Conservation (phyloP, 768 basidiomycete genomes). For the Suillus paluster region DNA sequence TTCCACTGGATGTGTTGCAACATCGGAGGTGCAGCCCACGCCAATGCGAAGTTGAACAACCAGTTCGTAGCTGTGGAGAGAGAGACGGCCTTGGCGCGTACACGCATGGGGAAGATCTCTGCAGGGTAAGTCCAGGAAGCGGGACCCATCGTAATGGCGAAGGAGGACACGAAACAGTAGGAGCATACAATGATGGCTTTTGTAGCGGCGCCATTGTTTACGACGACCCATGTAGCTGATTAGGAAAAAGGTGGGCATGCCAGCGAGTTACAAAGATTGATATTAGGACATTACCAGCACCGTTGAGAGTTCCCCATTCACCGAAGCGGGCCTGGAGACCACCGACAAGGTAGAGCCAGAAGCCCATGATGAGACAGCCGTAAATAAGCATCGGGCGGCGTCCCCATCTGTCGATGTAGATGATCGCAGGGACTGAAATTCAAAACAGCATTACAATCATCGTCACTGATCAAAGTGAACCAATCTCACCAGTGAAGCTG, state of each 20-base stretch:
- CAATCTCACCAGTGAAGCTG: slow-evolving; percentile 33
- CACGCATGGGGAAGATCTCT: slow-evolving; percentile 69
- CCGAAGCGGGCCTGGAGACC: slow-evolving; percentile 73
- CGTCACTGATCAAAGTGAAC: slow-evolving; percentile 5
- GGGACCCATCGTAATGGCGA: slow-evolving; percentile 78
- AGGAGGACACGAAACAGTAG: slow-evolving; percentile 77
- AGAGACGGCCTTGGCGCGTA: slow-evolving; percentile 64
- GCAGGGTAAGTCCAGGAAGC: slow-evolving; percentile 78
- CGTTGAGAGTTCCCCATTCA: slow-evolving; percentile 56
- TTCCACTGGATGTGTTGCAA: slow-evolving; percentile 69
- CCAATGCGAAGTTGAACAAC: slow-evolving; percentile 76
- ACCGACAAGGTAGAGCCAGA: slow-evolving; percentile 79
- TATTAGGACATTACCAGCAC: slow-evolving; percentile 29
- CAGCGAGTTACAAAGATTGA: background rate
- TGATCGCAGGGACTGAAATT: slow-evolving; percentile 44
- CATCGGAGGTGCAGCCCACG: slow-evolving; percentile 76
- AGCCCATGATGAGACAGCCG: slow-evolving; percentile 71
- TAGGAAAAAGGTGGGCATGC: background rate
- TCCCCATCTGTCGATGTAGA: slow-evolving; percentile 80
- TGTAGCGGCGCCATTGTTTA: slow-evolving; percentile 55
- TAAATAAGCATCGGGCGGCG: slow-evolving; percentile 74
- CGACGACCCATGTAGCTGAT: slow-evolving; percentile 63
- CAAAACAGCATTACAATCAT: background rate
- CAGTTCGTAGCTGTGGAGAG: slow-evolving; percentile 52
- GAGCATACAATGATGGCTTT: slow-evolving; percentile 78